Conservation (phyloP, 2,329 filamentous ascomycete genomes). For the Fusarium incarnatum region DNA sequence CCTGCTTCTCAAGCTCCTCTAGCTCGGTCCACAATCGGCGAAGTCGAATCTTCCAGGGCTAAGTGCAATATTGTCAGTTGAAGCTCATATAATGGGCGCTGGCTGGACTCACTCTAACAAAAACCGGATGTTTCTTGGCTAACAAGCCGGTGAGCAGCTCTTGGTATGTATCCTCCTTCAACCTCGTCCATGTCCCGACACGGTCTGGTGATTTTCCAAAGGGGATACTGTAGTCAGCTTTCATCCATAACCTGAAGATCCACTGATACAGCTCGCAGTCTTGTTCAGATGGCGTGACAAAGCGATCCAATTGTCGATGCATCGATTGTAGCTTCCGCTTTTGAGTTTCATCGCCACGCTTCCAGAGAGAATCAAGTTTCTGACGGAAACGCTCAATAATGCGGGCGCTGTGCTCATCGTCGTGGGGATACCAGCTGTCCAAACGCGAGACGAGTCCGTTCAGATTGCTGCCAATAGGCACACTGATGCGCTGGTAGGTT, state of each 20-base stretch:
- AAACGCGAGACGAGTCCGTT: conserved; percentile 28
- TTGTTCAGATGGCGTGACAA: background rate
- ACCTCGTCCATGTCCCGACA: conserved; percentile 20
- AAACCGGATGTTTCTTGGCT: conserved; percentile 23
- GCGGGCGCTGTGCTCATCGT: conserved; percentile 17
- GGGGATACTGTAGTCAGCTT: conserved; percentile 17
- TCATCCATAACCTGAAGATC: conserved; percentile 30
- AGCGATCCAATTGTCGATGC: conserved; percentile 9
- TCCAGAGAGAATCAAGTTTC: conserved; percentile 9
- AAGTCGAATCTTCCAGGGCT: conserved; percentile 44
- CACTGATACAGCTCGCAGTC: conserved; percentile 25
- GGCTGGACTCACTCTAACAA: conserved; percentile 39
- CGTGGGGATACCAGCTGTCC: conserved; percentile 30
- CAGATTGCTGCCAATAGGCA: conserved; percentile 21
- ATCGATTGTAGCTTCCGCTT: conserved; percentile 8
- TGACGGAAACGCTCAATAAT: conserved; percentile 12
- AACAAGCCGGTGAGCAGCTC: conserved; percentile 17
- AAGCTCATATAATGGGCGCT: background rate
- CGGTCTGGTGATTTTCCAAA: conserved; percentile 31
- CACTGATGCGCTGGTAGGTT: conserved; percentile 7
- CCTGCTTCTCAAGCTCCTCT: conserved; percentile 19
- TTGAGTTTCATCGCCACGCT: conserved; percentile 5
- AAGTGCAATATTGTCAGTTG: background rate
- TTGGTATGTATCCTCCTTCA: conserved; percentile 21
- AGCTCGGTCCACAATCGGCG: conserved; percentile 37